Base-by-base conservation (phyloP, 352 stramenopile genomes). In the Thalassiosira mediterranea region DNA sequence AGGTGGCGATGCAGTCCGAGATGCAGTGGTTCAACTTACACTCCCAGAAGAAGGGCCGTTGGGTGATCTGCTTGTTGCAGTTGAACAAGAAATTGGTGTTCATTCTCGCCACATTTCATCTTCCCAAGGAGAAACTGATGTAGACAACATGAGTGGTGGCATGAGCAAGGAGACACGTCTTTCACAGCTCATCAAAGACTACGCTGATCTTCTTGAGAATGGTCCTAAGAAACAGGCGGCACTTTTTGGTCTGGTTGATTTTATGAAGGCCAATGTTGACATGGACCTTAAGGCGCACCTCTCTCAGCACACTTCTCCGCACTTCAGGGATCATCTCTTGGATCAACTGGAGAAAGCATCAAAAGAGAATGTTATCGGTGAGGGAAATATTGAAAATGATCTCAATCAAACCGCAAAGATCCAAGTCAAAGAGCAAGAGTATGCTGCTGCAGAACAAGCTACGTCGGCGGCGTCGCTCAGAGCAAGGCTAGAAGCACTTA, bases 401-500 rank as follows among this genome's bases (percentile, higher is more conserved):
- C 8, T 64, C 40, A 70, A 70, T 64, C 34, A 64, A 72, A n/a
- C 49, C 15, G 63, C 48, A 49, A 66, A 74, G 26, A 38, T 66
- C 28, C 52, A 61, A 23, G 31, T 74, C 23, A 66, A 48, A 66
- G 25, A 32, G 4, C 46, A 49, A 17, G 28, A 40, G 34, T 23
- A 58, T 37, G 32, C 51, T 59, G 52, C 17, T 44, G 32, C 48
- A 40, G 49, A 72, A 37, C 32, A 15, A 37, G 44, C 60, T 29
- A 17, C 23, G 21, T 25, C 26, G 28, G 44, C 47, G 52, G 38
- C 53, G 38, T 67, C 54, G 1, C 40, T 82, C 15, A 82, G 49
- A 54, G 58, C 60, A 15, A 74, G 66, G 68, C 63, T 82, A 48
- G 73, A 77, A 52, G 66, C 72, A 37, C 53, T 81, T 0, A 71